Conservation (phyloP, 345 rosid species). For the Citrus maxima region DNA sequence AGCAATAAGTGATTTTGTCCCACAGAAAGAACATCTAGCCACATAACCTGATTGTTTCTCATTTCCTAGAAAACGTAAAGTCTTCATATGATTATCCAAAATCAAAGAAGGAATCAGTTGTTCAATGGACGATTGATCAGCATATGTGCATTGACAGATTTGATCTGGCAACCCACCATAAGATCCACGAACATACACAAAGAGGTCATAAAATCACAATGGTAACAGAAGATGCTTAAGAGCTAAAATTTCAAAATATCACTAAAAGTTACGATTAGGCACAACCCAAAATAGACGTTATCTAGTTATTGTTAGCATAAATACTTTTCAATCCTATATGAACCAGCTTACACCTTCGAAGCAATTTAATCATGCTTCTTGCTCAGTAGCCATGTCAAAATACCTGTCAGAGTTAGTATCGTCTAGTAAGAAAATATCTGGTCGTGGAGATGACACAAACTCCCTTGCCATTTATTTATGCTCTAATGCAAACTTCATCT, state of each 20-base stretch:
- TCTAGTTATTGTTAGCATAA: not conserved
- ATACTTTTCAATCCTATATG: not conserved
- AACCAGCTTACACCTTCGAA: not conserved
- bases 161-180: not conserved
- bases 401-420: not conserved
- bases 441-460: slow-evolving; percentile 77
- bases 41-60: not conserved
- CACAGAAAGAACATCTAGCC: not conserved
- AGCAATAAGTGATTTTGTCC: not conserved
- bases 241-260: not conserved
- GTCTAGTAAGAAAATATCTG: slow-evolving; percentile 42
- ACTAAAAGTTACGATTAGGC: not conserved
- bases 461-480: slow-evolving; percentile 61
- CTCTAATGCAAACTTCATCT: slow-evolving; percentile 65
- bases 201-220: not conserved
- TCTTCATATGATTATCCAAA: not conserved
- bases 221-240: not conserved
- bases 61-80: not conserved
- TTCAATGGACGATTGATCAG: not conserved
- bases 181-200: not conserved
- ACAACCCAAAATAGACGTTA: not conserved
- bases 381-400: not conserved
- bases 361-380: not conserved
- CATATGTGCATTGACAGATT: not conserved
- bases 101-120: too few relatives aligned